These are phyloP conservation scores for Fusarium illudens DNA, from an alignment of 2,329 filamentous ascomycete genomes.

Conservation along the genomic window DNA sequence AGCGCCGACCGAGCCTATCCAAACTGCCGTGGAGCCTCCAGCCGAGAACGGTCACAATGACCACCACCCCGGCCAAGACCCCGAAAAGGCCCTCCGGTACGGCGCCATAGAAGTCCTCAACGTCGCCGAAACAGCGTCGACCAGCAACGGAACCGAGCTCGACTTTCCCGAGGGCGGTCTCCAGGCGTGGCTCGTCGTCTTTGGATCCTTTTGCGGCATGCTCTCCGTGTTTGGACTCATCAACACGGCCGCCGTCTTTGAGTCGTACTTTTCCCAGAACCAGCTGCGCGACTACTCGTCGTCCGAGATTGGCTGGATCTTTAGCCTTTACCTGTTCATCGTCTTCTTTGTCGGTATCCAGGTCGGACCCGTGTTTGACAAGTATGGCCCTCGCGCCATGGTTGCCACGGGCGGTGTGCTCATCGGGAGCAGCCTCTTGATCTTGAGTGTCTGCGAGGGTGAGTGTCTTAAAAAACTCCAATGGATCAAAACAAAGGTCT, in stretches of 20 bases:
- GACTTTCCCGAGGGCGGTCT: slow-evolving; percentile 66
- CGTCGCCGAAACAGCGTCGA: background rate
- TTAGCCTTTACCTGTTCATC: slow-evolving; percentile 81
- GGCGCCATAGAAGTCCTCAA: slow-evolving; percentile 7
- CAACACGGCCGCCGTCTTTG: slow-evolving; percentile 66
- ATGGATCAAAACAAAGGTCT: background rate
- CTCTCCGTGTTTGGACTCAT: slow-evolving; percentile 72
- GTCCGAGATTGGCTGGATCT: slow-evolving; percentile 84
- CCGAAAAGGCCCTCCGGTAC: slow-evolving; percentile 23
- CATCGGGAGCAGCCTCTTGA: slow-evolving; percentile 68
- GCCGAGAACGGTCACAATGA: background rate
- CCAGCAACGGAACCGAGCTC: background rate
- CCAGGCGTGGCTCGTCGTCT: slow-evolving; percentile 74
- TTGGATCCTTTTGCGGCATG: slow-evolving; percentile 74
- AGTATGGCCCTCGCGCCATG: slow-evolving; percentile 74
- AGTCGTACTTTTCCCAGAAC: slow-evolving; percentile 77
- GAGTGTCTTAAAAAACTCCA: background rate
- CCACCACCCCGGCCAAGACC: background rate
- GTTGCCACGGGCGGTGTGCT: slow-evolving; percentile 70
- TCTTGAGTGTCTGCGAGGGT: slow-evolving; percentile 71
- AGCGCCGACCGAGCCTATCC: slow-evolving; percentile 17
- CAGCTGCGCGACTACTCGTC: slow-evolving; percentile 74
- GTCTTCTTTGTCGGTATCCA: slow-evolving; percentile 85
- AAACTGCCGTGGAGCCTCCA: background rate
- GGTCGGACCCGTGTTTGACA: slow-evolving; percentile 83